Percentiles rank a stretch among this genome's conserved stretches.
Evolutionary conservation across 805 yeast genomes (phyloP).

Genomic region (Kazachstania bromeliacearum): DNA sequence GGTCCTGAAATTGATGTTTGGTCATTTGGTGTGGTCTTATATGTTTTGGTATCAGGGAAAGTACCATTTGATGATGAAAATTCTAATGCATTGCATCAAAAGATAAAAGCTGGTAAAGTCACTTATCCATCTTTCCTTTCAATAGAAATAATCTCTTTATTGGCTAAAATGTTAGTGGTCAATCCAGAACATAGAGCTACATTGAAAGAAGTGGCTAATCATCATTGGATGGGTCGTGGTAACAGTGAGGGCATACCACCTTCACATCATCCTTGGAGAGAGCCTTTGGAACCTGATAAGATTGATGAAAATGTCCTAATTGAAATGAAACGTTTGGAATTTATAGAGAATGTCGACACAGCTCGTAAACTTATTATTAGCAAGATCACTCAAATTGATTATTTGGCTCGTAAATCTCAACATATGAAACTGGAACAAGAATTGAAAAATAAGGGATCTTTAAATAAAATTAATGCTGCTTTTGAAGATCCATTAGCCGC

Average conservation of each 20-base stretch:
- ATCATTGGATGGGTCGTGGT: slow-evolving; percentile 91
- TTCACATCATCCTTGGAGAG: slow-evolving; percentile 59
- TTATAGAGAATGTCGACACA: slow-evolving; percentile 52
- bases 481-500: slow-evolving; percentile 70
- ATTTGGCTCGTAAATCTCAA: slow-evolving; percentile 27
- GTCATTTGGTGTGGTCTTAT: slow-evolving; percentile 95
- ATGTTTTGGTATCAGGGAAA: slow-evolving; percentile 91
- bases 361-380: slow-evolving; percentile 45
- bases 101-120: slow-evolving; percentile 83
- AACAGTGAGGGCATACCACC: slow-evolving; percentile 57
- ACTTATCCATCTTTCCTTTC: slow-evolving; percentile 81
- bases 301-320: slow-evolving; percentile 49
- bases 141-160: slow-evolving; percentile 63
- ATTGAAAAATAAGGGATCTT: slow-evolving; percentile 15
- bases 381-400: slow-evolving; percentile 56
- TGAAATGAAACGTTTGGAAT: slow-evolving; percentile 68
- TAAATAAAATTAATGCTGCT: slow-evolving; percentile 4
- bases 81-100: slow-evolving; percentile 82
- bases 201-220: slow-evolving; percentile 65
- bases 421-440: slow-evolving; percentile 1
- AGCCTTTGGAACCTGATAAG: slow-evolving; percentile 43
- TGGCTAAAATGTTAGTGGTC: slow-evolving; percentile 84
- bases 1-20: slow-evolving; percentile 98
- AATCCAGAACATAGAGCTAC: slow-evolving; percentile 75
- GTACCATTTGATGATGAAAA: slow-evolving; percentile 96